Evolutionary conservation across 306 rosid species (phyloP).

Genomic region (Cucumis sativus): Cucumber_9930_V3 NC_026661.2:1401001-1401500

Average conservation of each 20-base stretch:
- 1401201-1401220: neutral
- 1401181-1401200: neutral
- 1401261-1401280: neutral
- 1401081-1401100: neutral
- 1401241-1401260: neutral
- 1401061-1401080: neutral
- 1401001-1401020: neutral
- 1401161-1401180: neutral
- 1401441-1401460: too few species aligned
- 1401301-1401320: neutral
- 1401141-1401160: neutral
- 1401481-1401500: neutral
- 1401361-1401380: neutral
- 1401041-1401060: neutral
- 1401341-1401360: neutral
- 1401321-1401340: neutral
- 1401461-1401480: neutral
- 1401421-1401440: neutral
- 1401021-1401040: neutral
- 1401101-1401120: neutral
- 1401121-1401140: neutral
- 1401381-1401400: neutral
- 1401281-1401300: neutral
- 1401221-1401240: neutral
- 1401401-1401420: neutral